Percentiles rank a stretch among this genome's conserved stretches.
Conservation (phyloP, 1,139 yeast species). For the Magnusiomyces starmeri region DNA sequence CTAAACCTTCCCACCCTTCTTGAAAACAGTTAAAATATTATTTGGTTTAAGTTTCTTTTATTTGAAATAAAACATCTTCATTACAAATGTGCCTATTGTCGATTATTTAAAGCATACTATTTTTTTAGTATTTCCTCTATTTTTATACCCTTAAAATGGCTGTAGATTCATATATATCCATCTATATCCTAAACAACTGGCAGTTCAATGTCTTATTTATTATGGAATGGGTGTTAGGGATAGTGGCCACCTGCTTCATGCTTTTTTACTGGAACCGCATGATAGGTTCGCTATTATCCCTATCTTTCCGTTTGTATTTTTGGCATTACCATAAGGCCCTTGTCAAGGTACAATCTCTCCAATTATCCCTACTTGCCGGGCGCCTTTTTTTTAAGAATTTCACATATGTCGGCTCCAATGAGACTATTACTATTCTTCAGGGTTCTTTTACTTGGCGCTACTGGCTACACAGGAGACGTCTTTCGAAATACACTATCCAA, state of each 20-base stretch:
- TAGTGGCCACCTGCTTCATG: slow-evolving; percentile 54
- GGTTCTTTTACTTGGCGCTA: slow-evolving; percentile 84
- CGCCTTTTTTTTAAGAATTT: slow-evolving; percentile 70
- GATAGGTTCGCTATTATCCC: slow-evolving; percentile 55
- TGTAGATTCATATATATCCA: slow-evolving; percentile 9
- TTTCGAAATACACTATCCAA: slow-evolving; percentile 13
- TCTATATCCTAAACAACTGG: slow-evolving; percentile 21
- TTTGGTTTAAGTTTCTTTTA: too few relatives aligned
- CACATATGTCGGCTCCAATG: slow-evolving; percentile 61
- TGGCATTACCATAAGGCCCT: slow-evolving; percentile 57
- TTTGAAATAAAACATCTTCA: too few relatives aligned
- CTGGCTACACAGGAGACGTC: slow-evolving; percentile 51
- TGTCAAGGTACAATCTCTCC: slow-evolving; percentile 62
- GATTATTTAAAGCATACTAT: slow-evolving; percentile 4
- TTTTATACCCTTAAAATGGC: slow-evolving; percentile 3
- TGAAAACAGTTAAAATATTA: too few relatives aligned
- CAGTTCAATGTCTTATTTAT: slow-evolving; percentile 76
- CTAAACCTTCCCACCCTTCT: too few relatives aligned
- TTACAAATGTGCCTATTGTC: too few relatives aligned
- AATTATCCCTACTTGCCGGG: slow-evolving; percentile 75
- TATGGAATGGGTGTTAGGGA: slow-evolving; percentile 70
- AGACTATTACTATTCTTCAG: slow-evolving; percentile 59
- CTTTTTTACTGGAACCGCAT: slow-evolving; percentile 72
- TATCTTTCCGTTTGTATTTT: slow-evolving; percentile 44
- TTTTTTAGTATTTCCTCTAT: background rate